phyloP scores from a whole-genome alignment of 441 rosid species.

The Erodium trifolium region DNA sequence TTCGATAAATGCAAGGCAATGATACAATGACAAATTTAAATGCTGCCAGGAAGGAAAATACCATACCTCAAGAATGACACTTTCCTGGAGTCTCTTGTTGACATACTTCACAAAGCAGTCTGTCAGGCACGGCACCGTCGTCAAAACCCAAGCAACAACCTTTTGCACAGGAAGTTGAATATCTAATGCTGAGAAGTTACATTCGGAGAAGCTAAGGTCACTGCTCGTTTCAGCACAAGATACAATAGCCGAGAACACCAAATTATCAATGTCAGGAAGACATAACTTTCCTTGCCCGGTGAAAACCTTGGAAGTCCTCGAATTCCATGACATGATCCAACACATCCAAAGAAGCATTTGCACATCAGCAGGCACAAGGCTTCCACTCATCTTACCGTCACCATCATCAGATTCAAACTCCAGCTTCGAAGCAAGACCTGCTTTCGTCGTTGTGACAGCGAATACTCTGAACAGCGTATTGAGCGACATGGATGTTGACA shows the following conservation, averaged over 20 bases:
- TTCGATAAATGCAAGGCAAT: neutral
- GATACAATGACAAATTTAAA: slow-evolving; percentile 6
- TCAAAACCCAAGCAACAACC: slow-evolving; percentile 56
- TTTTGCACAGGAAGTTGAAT: slow-evolving; percentile 55
- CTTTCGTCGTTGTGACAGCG: slow-evolving; percentile 25
- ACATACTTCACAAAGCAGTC: slow-evolving; percentile 59
- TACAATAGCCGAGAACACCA: slow-evolving; percentile 54
- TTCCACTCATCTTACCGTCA: slow-evolving; percentile 62
- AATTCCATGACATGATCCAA: slow-evolving; percentile 71
- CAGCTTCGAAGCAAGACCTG: slow-evolving; percentile 43
- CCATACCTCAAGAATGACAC: slow-evolving; percentile 37
- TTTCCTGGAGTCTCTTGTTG: slow-evolving; percentile 39
- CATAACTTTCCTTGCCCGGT: slow-evolving; percentile 26
- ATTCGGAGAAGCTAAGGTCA: slow-evolving; percentile 49
- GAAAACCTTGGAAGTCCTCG: slow-evolving; percentile 19
- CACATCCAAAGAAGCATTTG: slow-evolving; percentile 56
- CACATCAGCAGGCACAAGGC: slow-evolving; percentile 38
- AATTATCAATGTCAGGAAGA: slow-evolving; percentile 53
- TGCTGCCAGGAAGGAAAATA: neutral
- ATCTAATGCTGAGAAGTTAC: slow-evolving; percentile 36
- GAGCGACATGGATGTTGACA: slow-evolving; percentile 49
- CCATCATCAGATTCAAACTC: slow-evolving; percentile 54
- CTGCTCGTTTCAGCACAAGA: slow-evolving; percentile 44
- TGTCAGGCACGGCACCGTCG: slow-evolving; percentile 44
- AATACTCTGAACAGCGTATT: slow-evolving; percentile 48